A percentile compares a stretch with the other conserved stretches of the same genome.
Conservation (phyloP, 495 filamentous ascomycete species). For the Penicillium antarcticum region DNA sequence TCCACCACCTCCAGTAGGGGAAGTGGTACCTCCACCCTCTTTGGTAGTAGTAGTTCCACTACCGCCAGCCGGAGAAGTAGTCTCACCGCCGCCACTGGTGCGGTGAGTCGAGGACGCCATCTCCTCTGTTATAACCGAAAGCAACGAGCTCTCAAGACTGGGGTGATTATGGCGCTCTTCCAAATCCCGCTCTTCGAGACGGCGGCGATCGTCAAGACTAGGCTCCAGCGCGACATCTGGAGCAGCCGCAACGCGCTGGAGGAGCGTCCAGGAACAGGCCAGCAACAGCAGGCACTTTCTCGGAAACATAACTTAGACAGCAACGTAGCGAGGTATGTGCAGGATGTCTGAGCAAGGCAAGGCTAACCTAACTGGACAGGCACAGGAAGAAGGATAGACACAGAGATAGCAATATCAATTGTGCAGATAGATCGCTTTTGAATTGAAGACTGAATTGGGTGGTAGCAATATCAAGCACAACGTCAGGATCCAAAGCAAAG, state of each 20-base stretch:
- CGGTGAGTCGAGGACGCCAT: neutral
- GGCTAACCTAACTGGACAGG: neutral
- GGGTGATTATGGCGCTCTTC: slow-evolving; percentile 3
- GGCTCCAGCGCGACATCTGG: slow-evolving; percentile 4
- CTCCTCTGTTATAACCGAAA: slow-evolving; percentile 2
- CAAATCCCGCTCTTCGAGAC: slow-evolving; percentile 2
- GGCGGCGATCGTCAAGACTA: neutral
- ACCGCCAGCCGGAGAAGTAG: neutral
- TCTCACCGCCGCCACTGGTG: neutral
- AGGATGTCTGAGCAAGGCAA: neutral
- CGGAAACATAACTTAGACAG: slow-evolving; percentile 12
- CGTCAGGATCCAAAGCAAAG: neutral
- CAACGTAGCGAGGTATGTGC: neutral
- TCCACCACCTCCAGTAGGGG: neutral
- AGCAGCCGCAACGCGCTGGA: slow-evolving; percentile 5
- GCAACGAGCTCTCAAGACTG: slow-evolving; percentile 4
- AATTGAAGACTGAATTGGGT: neutral
- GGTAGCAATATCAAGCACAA: no score
- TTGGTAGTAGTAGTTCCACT: neutral
- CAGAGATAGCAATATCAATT: no score
- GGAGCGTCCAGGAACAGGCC: slow-evolving; percentile 14
- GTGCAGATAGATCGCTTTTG: neutral
- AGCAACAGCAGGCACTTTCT: slow-evolving; percentile 13
- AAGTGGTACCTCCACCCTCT: neutral
- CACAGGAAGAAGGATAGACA: no score